These are phyloP conservation scores for Lactarius sanguifluus DNA, from an alignment of 768 basidiomycete genomes.

Conservation along the genomic window DNA sequence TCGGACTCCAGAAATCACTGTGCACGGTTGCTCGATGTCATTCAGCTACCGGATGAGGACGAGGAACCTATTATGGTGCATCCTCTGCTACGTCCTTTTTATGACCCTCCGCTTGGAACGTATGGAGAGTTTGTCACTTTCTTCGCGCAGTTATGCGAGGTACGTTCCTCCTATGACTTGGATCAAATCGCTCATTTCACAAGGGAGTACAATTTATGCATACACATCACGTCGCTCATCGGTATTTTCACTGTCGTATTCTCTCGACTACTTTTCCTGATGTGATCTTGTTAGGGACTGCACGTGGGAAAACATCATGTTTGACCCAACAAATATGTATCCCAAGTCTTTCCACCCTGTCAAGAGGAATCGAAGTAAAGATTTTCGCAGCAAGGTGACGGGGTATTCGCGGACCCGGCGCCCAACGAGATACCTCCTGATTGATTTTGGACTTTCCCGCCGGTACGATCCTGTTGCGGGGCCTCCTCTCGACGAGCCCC, in stretches of 20 bases:
- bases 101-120: conserved; percentile 36
- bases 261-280: background rate
- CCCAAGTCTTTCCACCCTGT: conserved; percentile 24
- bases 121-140: conserved; percentile 40
- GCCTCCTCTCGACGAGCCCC: conserved; percentile 21
- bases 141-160: conserved; percentile 40
- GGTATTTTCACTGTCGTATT: conserved; percentile 7
- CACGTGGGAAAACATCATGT: conserved; percentile 16
- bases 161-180: conserved; percentile 4
- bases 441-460: conserved; percentile 35
- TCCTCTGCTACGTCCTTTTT: conserved; percentile 34
- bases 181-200: background rate
- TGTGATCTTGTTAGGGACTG: conserved; percentile 12
- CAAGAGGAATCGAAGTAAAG: background rate
- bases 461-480: conserved; percentile 21
- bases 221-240: conserved; percentile 22
- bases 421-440: conserved; percentile 33
- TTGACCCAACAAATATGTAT: conserved; percentile 23
- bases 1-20: conserved; percentile 35
- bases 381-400: conserved; percentile 15
- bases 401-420: conserved; percentile 31
- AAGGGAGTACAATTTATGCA: conserved; percentile 25
- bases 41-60: conserved; percentile 27
- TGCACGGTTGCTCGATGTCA: conserved; percentile 31
- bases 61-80: conserved; percentile 36